These are phyloP conservation scores for Colletotrichum melonis DNA, from an alignment of 2,329 filamentous ascomycete genomes.

Conservation along the genomic window DNA sequence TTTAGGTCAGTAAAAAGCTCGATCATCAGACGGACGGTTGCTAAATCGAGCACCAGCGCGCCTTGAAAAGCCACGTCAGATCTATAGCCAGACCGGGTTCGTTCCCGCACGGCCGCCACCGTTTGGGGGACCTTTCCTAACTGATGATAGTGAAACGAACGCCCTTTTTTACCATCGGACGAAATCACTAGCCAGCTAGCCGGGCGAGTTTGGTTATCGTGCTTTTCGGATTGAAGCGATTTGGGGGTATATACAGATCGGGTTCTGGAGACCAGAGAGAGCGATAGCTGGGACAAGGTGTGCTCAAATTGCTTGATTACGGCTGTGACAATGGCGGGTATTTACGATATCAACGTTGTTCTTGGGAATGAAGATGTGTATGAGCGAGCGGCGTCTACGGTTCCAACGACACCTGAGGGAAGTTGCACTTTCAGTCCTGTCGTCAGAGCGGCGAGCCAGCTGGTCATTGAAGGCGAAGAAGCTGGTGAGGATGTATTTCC, in stretches of 20 bases:
- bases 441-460: slow-evolving; percentile 42
- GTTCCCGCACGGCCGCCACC: slow-evolving; percentile 18
- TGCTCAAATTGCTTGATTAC: not conserved
- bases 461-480: slow-evolving; percentile 20
- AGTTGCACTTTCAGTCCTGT: slow-evolving; percentile 55
- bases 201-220: not conserved
- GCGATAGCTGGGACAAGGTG: not conserved
- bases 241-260: not conserved
- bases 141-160: slow-evolving; percentile 30
- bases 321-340: not conserved
- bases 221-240: not conserved
- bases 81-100: not conserved
- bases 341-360: not conserved
- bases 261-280: not conserved
- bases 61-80: slow-evolving; percentile 20
- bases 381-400: slow-evolving; percentile 47
- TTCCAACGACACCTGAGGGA: slow-evolving; percentile 57
- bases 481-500: slow-evolving; percentile 35
- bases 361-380: slow-evolving; percentile 1
- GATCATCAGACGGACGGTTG: not conserved
- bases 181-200: slow-evolving; percentile 36
- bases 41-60: too few species aligned
- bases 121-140: slow-evolving; percentile 9
- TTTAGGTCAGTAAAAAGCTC: not conserved
- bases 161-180: slow-evolving; percentile 13